These are phyloP conservation scores for Aspergillus uvarum DNA, from an alignment of 2,329 filamentous ascomycete species.

Conservation along the genomic window DNA sequence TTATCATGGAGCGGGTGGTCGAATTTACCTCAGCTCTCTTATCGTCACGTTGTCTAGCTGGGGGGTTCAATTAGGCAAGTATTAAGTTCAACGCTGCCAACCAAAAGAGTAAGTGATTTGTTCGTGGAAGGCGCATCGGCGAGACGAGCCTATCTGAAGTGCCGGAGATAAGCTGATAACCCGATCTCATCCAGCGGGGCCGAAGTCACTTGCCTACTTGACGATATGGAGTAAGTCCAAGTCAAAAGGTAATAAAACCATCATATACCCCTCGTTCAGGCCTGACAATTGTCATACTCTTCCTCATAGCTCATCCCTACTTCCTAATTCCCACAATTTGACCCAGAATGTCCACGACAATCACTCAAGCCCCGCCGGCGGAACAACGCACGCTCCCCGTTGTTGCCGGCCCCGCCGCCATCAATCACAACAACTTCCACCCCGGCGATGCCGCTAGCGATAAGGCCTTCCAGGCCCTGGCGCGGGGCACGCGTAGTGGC, in stretches of 20 bases:
- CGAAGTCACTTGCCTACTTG: neutral
- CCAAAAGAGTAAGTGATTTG: neutral
- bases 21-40: neutral
- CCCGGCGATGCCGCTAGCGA: constrained; percentile 25
- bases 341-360: constrained; percentile 8
- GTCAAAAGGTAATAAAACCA: no score
- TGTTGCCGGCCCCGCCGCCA: constrained; percentile 12
- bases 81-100: neutral
- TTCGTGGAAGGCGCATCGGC: neutral
- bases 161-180: neutral
- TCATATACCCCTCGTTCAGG: no score
- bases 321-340: neutral
- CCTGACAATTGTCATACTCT: no score
- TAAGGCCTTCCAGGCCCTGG: constrained; percentile 34
- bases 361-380: constrained; percentile 12
- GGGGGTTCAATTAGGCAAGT: neutral
- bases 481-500: constrained; percentile 38
- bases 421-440: constrained; percentile 15
- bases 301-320: no score
- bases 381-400: constrained; percentile 3
- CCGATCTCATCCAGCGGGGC: neutral
- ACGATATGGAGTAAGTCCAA: no score
- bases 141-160: neutral
- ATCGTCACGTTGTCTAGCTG: neutral
- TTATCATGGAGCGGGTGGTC: neutral